These are phyloP conservation scores for Yarrowia porcina DNA, from an alignment of 805 yeast species.

Conservation along the genomic window DNA sequence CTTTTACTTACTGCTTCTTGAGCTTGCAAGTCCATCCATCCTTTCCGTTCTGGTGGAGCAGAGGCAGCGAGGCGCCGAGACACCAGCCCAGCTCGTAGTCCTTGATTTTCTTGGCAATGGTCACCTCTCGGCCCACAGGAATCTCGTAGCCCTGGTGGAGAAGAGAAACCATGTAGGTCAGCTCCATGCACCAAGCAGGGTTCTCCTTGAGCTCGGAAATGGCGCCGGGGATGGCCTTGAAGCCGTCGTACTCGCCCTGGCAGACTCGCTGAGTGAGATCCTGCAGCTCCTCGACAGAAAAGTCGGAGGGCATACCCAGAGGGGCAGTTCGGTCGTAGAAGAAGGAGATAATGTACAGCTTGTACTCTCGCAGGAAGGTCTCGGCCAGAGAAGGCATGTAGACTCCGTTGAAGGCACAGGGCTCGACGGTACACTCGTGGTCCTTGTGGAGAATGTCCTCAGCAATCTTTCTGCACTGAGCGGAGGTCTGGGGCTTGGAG, in stretches of 20 bases:
- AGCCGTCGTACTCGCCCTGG: conserved; percentile 76
- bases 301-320: conserved; percentile 88
- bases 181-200: conserved; percentile 93
- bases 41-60: conserved; percentile 47
- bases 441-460: conserved; percentile 84
- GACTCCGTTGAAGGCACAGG: conserved; percentile 96
- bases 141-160: conserved; percentile 96
- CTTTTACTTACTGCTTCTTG: neutral
- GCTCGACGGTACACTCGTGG: conserved; percentile 62
- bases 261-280: conserved; percentile 84
- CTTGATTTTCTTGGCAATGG: conserved; percentile 85
- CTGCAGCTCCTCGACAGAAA: conserved; percentile 77
- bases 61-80: conserved; percentile 92
- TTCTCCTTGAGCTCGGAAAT: conserved; percentile 64
- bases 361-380: conserved; percentile 69
- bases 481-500: conserved; percentile 51
- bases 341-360: conserved; percentile 86
- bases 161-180: conserved; percentile 84
- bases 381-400: conserved; percentile 89
- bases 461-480: conserved; percentile 84
- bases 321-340: conserved; percentile 94
- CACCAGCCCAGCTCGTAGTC: conserved; percentile 98
- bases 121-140: conserved; percentile 82
- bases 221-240: conserved; percentile 65
- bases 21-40: conserved; percentile 31